Evolutionary conservation across 1,139 yeast genomes (phyloP).

Genomic region (Geotrichum cucujoidarum): DNA sequence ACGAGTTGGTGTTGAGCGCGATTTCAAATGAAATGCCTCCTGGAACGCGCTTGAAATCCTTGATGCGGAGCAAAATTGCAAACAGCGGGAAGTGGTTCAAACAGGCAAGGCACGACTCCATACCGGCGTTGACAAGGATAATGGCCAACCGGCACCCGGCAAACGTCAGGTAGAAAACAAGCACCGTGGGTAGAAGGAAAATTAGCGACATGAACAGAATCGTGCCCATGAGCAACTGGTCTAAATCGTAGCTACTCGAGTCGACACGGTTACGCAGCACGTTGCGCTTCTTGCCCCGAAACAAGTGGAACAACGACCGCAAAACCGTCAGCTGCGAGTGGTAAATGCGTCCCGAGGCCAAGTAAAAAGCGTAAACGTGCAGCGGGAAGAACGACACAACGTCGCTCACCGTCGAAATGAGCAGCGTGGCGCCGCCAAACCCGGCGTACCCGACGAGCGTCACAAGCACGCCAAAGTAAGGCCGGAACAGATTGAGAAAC

Average conservation of each 20-base stretch:
- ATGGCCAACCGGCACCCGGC: slow-evolving; percentile 54
- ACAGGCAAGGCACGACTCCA: slow-evolving; percentile 60
- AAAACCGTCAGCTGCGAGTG: slow-evolving; percentile 67
- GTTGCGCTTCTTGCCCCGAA: slow-evolving; percentile 86
- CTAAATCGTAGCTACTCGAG: slow-evolving; percentile 74
- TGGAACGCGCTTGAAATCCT: slow-evolving; percentile 83
- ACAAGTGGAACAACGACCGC: slow-evolving; percentile 72
- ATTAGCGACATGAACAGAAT: slow-evolving; percentile 74
- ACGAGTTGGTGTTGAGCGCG: slow-evolving; percentile 12
- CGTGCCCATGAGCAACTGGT: slow-evolving; percentile 84
- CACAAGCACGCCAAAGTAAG: slow-evolving; percentile 35
- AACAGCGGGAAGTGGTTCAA: slow-evolving; percentile 84
- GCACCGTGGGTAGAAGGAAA: slow-evolving; percentile 78
- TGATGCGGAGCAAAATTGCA: slow-evolving; percentile 68
- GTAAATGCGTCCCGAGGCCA: slow-evolving; percentile 73
- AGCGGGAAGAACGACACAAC: slow-evolving; percentile 56
- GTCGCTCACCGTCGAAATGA: slow-evolving; percentile 65
- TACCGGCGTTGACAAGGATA: slow-evolving; percentile 46
- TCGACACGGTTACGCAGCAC: slow-evolving; percentile 81
- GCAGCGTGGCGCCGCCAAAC: slow-evolving; percentile 57
- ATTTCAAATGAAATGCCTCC: slow-evolving; percentile 64
- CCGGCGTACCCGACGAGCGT: slow-evolving; percentile 43
- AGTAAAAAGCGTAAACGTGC: slow-evolving; percentile 72
- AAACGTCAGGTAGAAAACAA: slow-evolving; percentile 78
- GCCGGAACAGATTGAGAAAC: slow-evolving; percentile 29